These are phyloP conservation scores for Mucor piriformis DNA, from an alignment of 371 early-diverging fungal species.

Conservation along the genomic window DNA sequence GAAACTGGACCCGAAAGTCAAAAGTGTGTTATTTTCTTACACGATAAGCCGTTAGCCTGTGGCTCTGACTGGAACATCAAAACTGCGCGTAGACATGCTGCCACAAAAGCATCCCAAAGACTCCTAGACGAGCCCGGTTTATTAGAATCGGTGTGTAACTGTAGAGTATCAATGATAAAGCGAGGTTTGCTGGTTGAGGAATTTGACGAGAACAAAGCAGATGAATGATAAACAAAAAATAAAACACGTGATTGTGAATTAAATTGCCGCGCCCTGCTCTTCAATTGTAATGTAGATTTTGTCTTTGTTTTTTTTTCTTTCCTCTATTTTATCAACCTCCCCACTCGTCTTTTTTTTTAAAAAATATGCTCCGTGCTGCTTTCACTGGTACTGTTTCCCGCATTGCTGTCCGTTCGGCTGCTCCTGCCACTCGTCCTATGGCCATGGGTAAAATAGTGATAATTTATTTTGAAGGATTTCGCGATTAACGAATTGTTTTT, in stretches of 20 bases:
- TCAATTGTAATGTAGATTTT: not conserved
- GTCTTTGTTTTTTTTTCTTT: constrained; percentile 20
- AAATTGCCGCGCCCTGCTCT: constrained; percentile 20
- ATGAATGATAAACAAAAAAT: not conserved
- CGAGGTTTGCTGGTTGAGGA: constrained; percentile 12
- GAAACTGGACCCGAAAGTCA: constrained; percentile 34
- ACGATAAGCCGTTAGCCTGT: constrained; percentile 44
- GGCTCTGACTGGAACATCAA: constrained; percentile 53
- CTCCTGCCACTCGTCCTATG: constrained; percentile 33
- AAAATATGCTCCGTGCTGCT: constrained; percentile 57
- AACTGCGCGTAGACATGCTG: constrained; percentile 55
- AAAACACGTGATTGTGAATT: constrained; percentile 14
- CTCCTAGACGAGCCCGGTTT: constrained; percentile 44
- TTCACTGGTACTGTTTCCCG: constrained; percentile 48
- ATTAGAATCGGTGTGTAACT: constrained; percentile 40
- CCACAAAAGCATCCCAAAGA: constrained; percentile 37
- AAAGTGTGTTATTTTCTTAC: constrained; percentile 56
- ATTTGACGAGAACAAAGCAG: constrained; percentile 4
- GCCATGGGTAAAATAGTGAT: constrained; percentile 28
- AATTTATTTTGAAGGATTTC: not conserved
- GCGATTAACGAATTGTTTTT: not conserved
- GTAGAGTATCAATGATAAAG: constrained; percentile 23
- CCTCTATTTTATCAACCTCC: constrained; percentile 33
- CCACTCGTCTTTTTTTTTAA: constrained; percentile 32
- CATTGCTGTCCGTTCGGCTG: constrained; percentile 39